Evolutionary conservation across 805 yeast species (phyloP), one percentile per base, ranked within the genome.

Genomic region (Candida ovalis): DNA sequence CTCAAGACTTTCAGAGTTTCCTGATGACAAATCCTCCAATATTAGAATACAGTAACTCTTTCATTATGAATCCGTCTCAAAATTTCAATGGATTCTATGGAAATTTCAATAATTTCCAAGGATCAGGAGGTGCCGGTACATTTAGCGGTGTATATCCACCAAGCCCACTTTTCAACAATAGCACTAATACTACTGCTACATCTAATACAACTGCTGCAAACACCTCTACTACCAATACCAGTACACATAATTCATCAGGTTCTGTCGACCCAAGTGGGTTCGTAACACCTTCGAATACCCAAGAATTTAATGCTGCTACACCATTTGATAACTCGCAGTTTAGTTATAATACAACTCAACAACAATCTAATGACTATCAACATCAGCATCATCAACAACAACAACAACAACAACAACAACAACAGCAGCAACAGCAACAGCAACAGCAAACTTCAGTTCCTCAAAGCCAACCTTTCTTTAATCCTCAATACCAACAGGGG

Each of bases 21-120:
- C 51, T 67, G 19, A 44, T 66, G 22, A 66, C 68, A 17, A 68
- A 68, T 43, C 72, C 72, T 2, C 72, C 72, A 2, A 43, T 68
- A 3, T 51, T 66, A 22, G 72, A 68, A 43, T 64, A 60, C 42
- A 51, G 62, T 2, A 58, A 52, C n/a, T 42, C 51, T 4, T 22
- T 50, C 21, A 10, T 50, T 21, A 24, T 39, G 47, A 44, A 44
- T 30, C n/a, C 42, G 9, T 30, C 35, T 12, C 35, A 30, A 30
- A 30, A 17, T 30, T 30, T 7, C 15, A 30, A 15, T 12, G 15
- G 15, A 13, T 12, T 30, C 35, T 30, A 30, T 30, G 35, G 35
- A 15, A 9, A 7, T 13, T 7, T 22, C 7, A 18, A 33, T 3
- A 25, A 24, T 32, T 23, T 23, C n/a, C 19, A 40, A 9, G 35